phyloP scores from a whole-genome alignment of 257 asterid species.

The Solanum piurae region DNA sequence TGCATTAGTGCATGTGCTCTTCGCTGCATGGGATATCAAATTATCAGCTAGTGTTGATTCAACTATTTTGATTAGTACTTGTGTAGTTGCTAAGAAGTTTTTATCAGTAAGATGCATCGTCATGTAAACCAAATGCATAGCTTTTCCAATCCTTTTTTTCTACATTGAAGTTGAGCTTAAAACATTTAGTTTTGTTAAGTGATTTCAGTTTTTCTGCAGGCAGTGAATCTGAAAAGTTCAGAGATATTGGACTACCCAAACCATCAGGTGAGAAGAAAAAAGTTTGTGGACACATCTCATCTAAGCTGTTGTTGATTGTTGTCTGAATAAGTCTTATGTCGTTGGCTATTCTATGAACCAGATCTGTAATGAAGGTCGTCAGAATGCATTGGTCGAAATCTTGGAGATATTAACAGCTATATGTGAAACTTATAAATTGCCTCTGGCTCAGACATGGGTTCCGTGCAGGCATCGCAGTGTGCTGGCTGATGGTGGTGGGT shows the following conservation, averaged over 20 bases:
- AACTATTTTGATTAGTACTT: not conserved
- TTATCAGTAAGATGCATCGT: not conserved
- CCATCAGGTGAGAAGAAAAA: constrained; percentile 43
- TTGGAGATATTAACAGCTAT: constrained; percentile 73
- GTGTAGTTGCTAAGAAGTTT: not conserved
- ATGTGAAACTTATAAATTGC: constrained; percentile 75
- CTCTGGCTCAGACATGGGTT: constrained; percentile 96
- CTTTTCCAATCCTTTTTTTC: not conserved
- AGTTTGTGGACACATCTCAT: not conserved
- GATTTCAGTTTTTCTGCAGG: constrained; percentile 52
- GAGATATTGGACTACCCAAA: constrained; percentile 72
- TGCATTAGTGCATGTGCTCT: not conserved
- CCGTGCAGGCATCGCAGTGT: constrained; percentile 82
- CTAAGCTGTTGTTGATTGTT: not conserved
- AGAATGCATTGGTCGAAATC: constrained; percentile 73
- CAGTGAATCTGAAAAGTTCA: constrained; percentile 85
- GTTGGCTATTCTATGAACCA: constrained; percentile 19
- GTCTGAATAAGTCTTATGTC: constrained; percentile 1
- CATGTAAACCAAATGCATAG: not conserved
- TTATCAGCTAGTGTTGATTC: not conserved
- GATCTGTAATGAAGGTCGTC: constrained; percentile 90
- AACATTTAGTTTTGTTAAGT: constrained; percentile 1
- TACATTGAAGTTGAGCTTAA: not conserved
- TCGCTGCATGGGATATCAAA: not conserved
- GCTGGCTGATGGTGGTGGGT: constrained; percentile 76